Evolutionary conservation across 164 flowering plant species (phyloP).

Genomic region (Nelumbo lutea): DNA sequence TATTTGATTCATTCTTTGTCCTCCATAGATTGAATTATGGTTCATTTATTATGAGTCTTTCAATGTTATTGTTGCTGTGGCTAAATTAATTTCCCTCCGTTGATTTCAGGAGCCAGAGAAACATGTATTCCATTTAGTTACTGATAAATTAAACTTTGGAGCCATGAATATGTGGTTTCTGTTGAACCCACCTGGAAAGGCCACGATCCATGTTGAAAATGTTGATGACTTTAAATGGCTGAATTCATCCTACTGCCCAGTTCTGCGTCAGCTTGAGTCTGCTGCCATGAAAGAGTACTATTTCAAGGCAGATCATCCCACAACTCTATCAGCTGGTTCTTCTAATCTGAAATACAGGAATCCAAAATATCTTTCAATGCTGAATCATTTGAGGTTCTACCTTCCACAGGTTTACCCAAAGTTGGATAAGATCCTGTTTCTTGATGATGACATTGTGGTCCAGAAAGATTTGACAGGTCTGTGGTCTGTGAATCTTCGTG

Average conservation of each 20-base stretch:
- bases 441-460: slow-evolving; percentile 98
- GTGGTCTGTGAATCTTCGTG: slow-evolving; percentile 84
- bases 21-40: too few relatives aligned
- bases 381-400: slow-evolving; percentile 93
- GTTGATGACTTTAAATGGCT: slow-evolving; percentile 99
- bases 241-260: slow-evolving; percentile 95
- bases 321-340: slow-evolving; percentile 77
- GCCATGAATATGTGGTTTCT: slow-evolving; percentile 99
- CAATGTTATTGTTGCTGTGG: not conserved
- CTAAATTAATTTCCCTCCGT: slow-evolving; percentile 8
- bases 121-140: slow-evolving; percentile 95
- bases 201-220: slow-evolving; percentile 95
- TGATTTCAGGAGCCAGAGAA: slow-evolving; percentile 84
- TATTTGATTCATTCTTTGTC: too few relatives aligned
- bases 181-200: slow-evolving; percentile 93
- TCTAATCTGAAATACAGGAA: slow-evolving; percentile 95
- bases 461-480: slow-evolving; percentile 89
- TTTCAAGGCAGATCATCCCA: slow-evolving; percentile 89
- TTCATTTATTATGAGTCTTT: not conserved
- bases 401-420: slow-evolving; percentile 96
- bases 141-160: slow-evolving; percentile 92
- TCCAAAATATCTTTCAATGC: slow-evolving; percentile 98
- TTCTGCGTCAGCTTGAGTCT: slow-evolving; percentile 82
- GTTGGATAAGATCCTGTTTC: slow-evolving; percentile 91
- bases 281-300: slow-evolving; percentile 97